phyloP scores from a whole-genome alignment of 2,329 filamentous ascomycete species.

The Penicillium sp. region DNA sequence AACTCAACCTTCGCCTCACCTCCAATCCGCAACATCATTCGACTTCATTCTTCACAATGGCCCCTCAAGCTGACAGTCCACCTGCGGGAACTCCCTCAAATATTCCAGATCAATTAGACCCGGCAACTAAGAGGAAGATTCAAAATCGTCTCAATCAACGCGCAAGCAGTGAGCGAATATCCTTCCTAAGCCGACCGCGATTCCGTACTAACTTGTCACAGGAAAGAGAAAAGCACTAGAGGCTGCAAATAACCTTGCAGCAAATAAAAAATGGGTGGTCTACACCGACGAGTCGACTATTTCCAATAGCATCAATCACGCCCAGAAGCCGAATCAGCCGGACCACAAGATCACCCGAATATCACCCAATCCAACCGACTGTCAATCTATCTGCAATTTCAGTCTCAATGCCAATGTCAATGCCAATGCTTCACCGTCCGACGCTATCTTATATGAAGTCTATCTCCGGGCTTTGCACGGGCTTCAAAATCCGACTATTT shows the following conservation, averaged over 20 bases:
- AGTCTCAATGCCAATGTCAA: no score
- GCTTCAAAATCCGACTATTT: not conserved
- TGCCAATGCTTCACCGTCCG: no score
- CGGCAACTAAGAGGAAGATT: slow-evolving; percentile 12
- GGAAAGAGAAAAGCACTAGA: slow-evolving; percentile 17
- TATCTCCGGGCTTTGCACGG: not conserved
- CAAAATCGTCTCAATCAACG: slow-evolving; percentile 28
- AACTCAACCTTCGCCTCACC: not conserved
- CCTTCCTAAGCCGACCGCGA: not conserved
- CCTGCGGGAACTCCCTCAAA: not conserved
- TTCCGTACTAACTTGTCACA: not conserved
- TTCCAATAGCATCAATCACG: not conserved
- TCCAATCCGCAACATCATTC: not conserved
- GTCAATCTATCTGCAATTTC: no score
- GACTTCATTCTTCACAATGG: not conserved
- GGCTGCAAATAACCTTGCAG: not conserved
- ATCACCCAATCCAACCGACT: not conserved
- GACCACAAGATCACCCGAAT: not conserved
- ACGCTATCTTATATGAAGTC: not conserved
- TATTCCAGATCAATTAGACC: slow-evolving; percentile 1
- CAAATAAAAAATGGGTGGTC: slow-evolving; percentile 15
- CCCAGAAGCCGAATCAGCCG: not conserved
- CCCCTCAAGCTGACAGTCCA: not conserved
- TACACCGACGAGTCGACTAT: slow-evolving; percentile 11
- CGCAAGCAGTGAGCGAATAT: slow-evolving; percentile 21